These are phyloP conservation scores for Aspergillus homomorphus DNA, from an alignment of 495 filamentous ascomycete genomes.

Conservation along the genomic window DNA sequence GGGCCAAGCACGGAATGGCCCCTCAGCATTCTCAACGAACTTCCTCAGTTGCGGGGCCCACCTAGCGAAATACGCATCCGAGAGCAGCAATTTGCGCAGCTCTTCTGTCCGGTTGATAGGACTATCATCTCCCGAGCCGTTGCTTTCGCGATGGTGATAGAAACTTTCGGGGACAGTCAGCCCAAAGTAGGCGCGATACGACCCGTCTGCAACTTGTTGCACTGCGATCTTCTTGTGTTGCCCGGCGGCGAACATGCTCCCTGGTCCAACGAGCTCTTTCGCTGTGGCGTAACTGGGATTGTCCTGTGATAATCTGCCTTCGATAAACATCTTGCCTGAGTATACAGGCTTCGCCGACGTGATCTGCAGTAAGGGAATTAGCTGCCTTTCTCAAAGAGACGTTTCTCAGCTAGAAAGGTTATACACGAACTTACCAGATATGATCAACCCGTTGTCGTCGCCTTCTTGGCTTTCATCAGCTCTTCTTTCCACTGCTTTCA, in stretches of 20 bases:
- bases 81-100: not conserved
- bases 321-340: conserved; percentile 21
- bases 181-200: conserved; percentile 3
- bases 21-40: conserved; percentile 13
- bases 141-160: not conserved
- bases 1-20: conserved; percentile 22
- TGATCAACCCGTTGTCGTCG: conserved; percentile 1
- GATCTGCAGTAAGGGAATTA: conserved; percentile 3
- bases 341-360: conserved; percentile 14
- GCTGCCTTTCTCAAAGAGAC: not conserved
- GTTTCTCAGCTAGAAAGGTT: no score
- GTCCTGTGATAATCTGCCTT: conserved; percentile 8
- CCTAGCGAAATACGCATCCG: not conserved
- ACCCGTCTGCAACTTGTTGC: not conserved
- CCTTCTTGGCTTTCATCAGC: not conserved
- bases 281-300: conserved; percentile 2
- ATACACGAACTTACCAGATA: conserved; percentile 24
- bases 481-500: conserved; percentile 8
- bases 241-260: not conserved
- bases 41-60: conserved; percentile 6
- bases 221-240: not conserved
- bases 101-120: not conserved
- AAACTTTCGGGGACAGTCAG: not conserved
- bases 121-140: not conserved
- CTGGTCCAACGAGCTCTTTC: not conserved